Conservation (phyloP, 441 rosid species). For the Syzygium malaccense region DNA sequence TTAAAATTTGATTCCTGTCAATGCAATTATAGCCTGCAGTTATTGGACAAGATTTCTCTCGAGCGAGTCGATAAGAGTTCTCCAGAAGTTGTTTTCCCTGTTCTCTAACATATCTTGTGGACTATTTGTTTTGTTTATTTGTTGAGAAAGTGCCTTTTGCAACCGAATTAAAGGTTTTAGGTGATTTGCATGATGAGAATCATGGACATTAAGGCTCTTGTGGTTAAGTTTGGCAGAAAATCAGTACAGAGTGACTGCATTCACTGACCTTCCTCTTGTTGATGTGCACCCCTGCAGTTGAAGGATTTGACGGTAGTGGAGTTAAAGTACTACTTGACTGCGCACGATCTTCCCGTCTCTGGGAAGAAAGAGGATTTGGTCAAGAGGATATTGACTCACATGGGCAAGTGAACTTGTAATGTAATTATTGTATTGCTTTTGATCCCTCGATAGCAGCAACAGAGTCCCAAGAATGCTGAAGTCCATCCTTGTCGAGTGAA, state of each 20-base stretch:
- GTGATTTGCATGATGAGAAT: neutral
- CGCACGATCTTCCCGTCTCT: constrained; percentile 44
- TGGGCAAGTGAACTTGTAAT: constrained; percentile 39
- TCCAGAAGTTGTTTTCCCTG: neutral
- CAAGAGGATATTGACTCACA: constrained; percentile 57
- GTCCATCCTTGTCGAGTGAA: neutral
- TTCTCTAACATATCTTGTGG: neutral
- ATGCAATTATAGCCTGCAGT: neutral
- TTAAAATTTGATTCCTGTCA: neutral
- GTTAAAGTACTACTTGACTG: constrained; percentile 59
- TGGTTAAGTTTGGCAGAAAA: neutral
- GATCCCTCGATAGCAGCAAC: neutral
- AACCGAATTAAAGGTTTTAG: neutral
- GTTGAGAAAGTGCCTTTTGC: neutral
- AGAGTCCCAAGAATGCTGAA: neutral
- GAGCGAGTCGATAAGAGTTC: neutral
- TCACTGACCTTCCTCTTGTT: neutral
- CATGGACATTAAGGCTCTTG: neutral
- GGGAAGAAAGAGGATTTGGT: constrained; percentile 79
- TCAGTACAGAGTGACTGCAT: neutral
- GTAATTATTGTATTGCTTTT: neutral
- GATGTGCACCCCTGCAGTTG: constrained; percentile 37
- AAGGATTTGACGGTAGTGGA: constrained; percentile 69
- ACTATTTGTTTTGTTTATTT: neutral
- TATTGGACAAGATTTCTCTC: neutral